These are phyloP conservation scores for Hypocreales sp. DNA, from an alignment of 2,329 filamentous ascomycete species.

Conservation along the genomic window DNA sequence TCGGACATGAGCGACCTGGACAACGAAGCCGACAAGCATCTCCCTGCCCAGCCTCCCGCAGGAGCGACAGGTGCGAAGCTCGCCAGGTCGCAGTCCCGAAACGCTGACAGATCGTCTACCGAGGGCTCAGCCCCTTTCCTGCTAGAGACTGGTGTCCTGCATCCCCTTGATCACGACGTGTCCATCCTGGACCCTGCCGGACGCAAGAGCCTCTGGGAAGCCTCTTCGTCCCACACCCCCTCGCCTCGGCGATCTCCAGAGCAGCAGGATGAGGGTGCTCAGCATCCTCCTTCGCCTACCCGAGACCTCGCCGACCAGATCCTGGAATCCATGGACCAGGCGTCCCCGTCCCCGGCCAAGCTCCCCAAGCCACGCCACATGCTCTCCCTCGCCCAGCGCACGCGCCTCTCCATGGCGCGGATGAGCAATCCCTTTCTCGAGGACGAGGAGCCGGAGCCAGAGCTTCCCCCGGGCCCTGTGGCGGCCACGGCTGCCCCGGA, in stretches of 20 bases:
- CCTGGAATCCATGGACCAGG: conserved; percentile 34
- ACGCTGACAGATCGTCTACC: conserved; percentile 1
- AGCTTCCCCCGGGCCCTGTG: conserved; percentile 4
- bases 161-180: conserved; percentile 1
- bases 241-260: background rate
- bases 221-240: background rate
- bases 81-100: too few relatives aligned
- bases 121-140: background rate
- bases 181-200: background rate
- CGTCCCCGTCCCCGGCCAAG: conserved; percentile 43
- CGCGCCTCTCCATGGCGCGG: conserved; percentile 63
- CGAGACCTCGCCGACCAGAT: conserved; percentile 41
- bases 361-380: conserved; percentile 31
- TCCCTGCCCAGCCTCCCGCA: conserved; percentile 6
- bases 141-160: background rate
- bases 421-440: conserved; percentile 25
- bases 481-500: too few relatives aligned
- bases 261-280: background rate
- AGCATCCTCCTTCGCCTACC: conserved; percentile 20
- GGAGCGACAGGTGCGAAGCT: too few relatives aligned
- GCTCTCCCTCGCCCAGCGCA: conserved; percentile 60
- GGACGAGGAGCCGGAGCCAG: conserved; percentile 13
- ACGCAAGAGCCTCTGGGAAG: conserved; percentile 1
- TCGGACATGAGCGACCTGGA: conserved; percentile 40
- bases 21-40: conserved; percentile 19